Conservation (phyloP, 1,139 yeast genomes). For the Yamadazyma conglobata region DNA sequence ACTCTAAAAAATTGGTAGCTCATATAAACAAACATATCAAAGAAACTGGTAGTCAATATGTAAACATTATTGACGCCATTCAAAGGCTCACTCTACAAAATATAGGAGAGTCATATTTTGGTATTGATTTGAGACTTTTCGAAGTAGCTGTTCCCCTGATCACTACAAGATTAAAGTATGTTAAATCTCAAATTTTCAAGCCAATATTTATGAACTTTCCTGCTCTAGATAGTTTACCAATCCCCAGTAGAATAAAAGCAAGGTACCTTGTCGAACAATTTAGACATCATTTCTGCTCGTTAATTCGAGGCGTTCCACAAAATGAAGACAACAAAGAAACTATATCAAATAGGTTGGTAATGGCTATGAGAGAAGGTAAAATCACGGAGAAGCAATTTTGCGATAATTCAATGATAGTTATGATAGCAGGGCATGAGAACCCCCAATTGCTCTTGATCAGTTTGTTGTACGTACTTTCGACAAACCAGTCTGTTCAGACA, state of each 20-base stretch:
- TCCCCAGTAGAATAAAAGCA: slow-evolving; percentile 47
- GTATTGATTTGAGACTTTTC: slow-evolving; percentile 41
- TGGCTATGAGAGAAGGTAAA: slow-evolving; percentile 32
- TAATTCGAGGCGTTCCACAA: slow-evolving; percentile 15
- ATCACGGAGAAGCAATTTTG: slow-evolving; percentile 46
- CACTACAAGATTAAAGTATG: slow-evolving; percentile 37
- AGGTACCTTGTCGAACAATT: slow-evolving; percentile 42
- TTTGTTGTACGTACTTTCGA: slow-evolving; percentile 45
- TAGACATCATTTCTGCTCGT: slow-evolving; percentile 27
- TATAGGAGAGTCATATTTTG: slow-evolving; percentile 48
- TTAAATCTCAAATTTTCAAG: slow-evolving; percentile 53
- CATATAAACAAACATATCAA: slow-evolving; percentile 11
- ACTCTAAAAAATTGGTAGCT: slow-evolving; percentile 8
- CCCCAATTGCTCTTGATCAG: slow-evolving; percentile 54
- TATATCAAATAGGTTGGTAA: slow-evolving; percentile 31
- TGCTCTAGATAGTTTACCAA: slow-evolving; percentile 46
- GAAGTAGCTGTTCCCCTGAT: slow-evolving; percentile 25
- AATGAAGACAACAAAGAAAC: slow-evolving; percentile 3
- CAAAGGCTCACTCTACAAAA: slow-evolving; percentile 51
- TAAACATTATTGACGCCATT: slow-evolving; percentile 39
- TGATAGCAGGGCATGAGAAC: slow-evolving; percentile 65
- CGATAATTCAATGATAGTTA: slow-evolving; percentile 55
- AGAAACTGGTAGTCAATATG: no score
- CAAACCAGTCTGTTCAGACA: slow-evolving; percentile 33
- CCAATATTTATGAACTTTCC: slow-evolving; percentile 59